Base-by-base conservation (phyloP, 169 alveolate genomes). In the Blepharisma undulans region DNA sequence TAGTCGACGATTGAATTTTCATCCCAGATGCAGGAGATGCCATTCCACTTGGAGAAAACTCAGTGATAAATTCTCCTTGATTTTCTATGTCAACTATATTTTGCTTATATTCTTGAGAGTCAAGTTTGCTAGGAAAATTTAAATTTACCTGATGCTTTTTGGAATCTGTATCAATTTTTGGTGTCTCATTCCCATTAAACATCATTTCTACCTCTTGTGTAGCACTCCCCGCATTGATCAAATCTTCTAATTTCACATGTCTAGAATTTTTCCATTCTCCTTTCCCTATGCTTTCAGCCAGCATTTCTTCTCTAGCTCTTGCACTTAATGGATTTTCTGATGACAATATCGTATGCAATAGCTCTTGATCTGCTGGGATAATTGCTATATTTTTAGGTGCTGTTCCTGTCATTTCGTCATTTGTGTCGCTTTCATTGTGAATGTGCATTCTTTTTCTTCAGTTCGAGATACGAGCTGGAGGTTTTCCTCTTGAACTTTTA, bases 401-500 rank as follows among this genome's bases (percentile, higher is more conserved):
- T 22, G 80, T 74, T 18, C 33, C 33, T 74, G 30, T 22, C 48
- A 74, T 22, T 29, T 74, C 80, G 7, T 22, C 29, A 74, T 22
- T 29, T 74, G 36, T 29, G 30, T 74, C 80, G 10, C 80, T 29
- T 3, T 25, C 48, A 74, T 29, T 74, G 80, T 74, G 30, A 5
- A 7, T 7, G 10, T 74, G 89, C 33, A 82, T 22, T 82, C 76
- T 82, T 82, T 30, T 82, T 82, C 34, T 82, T 4, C 32, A 33
- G 8, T 32, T 22, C 0, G 76, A 48, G 30, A n/a, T 82, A 22
- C 76, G 89, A 5, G 89, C 60, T 22, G 89, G 89, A 82, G 89
- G 89, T 60, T 82, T 82, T 22, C 89, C 89, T 25, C 86, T 78
- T 82, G 80, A 74, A 18, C 36, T 59, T 82, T 82, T 82, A n/a